Evolutionary conservation across 192 early-diverging fungal species (phyloP).

Genomic region (Rhizophagus clarus): DNA sequence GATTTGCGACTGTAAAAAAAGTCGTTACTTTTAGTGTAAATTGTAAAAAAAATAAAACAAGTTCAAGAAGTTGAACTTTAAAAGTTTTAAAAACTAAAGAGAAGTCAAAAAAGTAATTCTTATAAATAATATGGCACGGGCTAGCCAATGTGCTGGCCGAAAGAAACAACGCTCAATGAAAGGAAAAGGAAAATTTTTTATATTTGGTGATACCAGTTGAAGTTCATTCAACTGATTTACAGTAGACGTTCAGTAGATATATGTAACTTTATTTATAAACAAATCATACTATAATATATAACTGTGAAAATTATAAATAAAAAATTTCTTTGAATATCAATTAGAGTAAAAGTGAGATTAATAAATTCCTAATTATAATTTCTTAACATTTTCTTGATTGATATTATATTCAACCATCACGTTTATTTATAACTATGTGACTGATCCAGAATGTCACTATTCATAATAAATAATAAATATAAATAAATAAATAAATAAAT

Average conservation of each 20-base stretch:
- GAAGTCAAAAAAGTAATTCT: neutral
- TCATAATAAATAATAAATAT: too few species aligned
- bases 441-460: too few species aligned
- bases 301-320: too few species aligned
- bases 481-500: too few species aligned
- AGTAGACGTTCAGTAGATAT: neutral
- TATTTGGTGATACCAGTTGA: neutral
- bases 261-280: neutral
- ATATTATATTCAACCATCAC: too few species aligned
- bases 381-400: too few species aligned
- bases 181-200: neutral
- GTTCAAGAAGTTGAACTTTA: neutral
- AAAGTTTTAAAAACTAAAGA: neutral
- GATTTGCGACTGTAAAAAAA: neutral
- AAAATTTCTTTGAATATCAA: too few species aligned
- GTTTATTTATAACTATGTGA: too few species aligned
- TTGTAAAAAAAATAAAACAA: neutral
- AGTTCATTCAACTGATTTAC: slow-evolving; percentile 21
- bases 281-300: too few species aligned
- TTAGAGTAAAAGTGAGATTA: too few species aligned
- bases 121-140: neutral
- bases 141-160: neutral
- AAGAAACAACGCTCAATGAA: neutral
- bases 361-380: too few species aligned
- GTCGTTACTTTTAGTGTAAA: neutral